Evolutionary conservation across 1,284 basidiomycete genomes (phyloP), one percentile per base, ranked within the genome.

Genomic region (Chondrostereum purpureum): DNA sequence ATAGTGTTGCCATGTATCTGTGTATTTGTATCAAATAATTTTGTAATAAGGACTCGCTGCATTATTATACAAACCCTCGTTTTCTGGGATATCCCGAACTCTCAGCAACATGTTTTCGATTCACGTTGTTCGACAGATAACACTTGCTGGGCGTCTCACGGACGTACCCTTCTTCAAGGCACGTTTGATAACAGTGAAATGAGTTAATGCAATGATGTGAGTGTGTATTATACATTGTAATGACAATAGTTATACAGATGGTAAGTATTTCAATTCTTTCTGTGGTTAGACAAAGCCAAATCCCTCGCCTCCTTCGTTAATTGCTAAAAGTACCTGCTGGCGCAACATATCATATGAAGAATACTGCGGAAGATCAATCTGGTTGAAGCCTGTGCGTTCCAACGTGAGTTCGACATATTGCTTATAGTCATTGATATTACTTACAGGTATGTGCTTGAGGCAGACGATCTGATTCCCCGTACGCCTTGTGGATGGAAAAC

Each of bases 401-500:
- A n/a, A n/a, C n/a, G n/a, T n/a, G n/a, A n/a, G n/a, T n/a, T n/a
- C n/a, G n/a, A n/a, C n/a, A n/a, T n/a, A n/a, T n/a, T n/a, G 19
- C n/a, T 20, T 43, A 47, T 13, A 20, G 39, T 12, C 31, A 58
- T 18, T 14, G 13, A 44, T 2, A 19, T 22, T 12, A 65, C 70
- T 58, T 62, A 88, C 91, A 95, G 39, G 92, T 95, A 63, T 95
- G 92, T 34, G 92, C 91, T 56, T 91, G 88, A 34, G 91, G 91
- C 50, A 94, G 72, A 45, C 90, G 77, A 59, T 92, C 87, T 2
- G 83, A 69, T 50, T 86, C 84, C n/a, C 88, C 88, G 54, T 92
- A 92, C 31, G 89, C 88, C 57, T 87, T 83, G 65, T 98, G 94
- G 51, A 99, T 96, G 42, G 93, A 96, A 72, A 99, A 98, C 53